Evolutionary conservation across 2,329 filamentous ascomycete genomes (phyloP).

Genomic region (Phialemonium atrogriseum): DNA sequence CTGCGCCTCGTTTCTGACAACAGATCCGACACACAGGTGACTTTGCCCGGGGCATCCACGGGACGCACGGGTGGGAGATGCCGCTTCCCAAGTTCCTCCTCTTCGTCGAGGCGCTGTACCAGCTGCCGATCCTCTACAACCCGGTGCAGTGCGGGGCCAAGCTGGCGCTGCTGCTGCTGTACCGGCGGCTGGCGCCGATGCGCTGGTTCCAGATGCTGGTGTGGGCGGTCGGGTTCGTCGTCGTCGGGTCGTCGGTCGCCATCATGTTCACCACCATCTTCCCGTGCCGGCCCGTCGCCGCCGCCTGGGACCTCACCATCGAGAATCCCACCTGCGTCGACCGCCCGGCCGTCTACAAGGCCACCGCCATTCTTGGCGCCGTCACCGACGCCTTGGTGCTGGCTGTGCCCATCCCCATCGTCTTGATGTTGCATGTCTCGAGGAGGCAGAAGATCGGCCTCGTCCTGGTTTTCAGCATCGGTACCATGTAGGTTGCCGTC

Average conservation of each 20-base stretch:
- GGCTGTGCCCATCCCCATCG: slow-evolving; percentile 8
- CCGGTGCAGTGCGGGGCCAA: slow-evolving; percentile 7
- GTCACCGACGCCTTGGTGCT: slow-evolving; percentile 10
- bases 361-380: slow-evolving; percentile 9
- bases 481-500: slow-evolving; percentile 7
- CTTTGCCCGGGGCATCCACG: slow-evolving; percentile 5
- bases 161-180: slow-evolving; percentile 5
- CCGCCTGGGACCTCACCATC: slow-evolving; percentile 7
- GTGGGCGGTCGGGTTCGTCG: slow-evolving; percentile 6
- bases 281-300: slow-evolving; percentile 7
- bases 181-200: slow-evolving; percentile 5
- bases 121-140: slow-evolving; percentile 12
- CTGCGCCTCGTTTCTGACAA: too few relatives aligned
- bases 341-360: slow-evolving; percentile 8
- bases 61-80: slow-evolving; percentile 7
- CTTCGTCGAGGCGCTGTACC: slow-evolving; percentile 8
- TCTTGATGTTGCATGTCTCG: slow-evolving; percentile 7
- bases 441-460: slow-evolving; percentile 7
- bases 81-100: slow-evolving; percentile 6
- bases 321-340: slow-evolving; percentile 9
- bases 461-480: slow-evolving; percentile 6
- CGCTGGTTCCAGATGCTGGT: slow-evolving; percentile 5
- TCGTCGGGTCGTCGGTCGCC: slow-evolving; percentile 5
- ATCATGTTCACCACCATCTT: slow-evolving; percentile 10
- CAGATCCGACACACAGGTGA: slow-evolving; percentile 1